Percentiles rank a stretch among this genome's conserved stretches.
Conservation (phyloP, 306 rosid species). For the Vachellia collinsii region DNA sequence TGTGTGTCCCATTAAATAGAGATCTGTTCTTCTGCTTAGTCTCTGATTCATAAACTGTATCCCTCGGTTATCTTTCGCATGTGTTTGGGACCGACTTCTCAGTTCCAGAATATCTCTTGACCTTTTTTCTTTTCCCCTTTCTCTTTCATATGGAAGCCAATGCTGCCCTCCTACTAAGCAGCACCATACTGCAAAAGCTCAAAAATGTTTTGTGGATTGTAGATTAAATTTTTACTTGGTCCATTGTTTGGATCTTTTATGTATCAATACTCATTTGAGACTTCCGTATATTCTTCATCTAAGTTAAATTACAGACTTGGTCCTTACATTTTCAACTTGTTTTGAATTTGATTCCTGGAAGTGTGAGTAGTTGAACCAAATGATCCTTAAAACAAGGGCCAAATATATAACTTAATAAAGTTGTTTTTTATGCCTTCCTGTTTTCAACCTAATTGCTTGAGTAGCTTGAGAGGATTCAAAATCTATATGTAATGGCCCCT, state of each 20-base stretch:
- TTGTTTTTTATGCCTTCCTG: neutral
- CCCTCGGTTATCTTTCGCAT: slow-evolving; percentile 29
- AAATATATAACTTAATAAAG: neutral
- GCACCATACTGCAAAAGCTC: neutral
- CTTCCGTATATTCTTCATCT: neutral
- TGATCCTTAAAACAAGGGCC: neutral
- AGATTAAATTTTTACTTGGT: neutral
- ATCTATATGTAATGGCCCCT: slow-evolving; percentile 7
- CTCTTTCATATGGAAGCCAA: neutral
- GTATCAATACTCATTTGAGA: neutral
- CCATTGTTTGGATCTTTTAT: neutral
- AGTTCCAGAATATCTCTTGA: neutral
- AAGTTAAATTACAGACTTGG: neutral
- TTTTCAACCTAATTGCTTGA: neutral
- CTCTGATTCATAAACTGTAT: slow-evolving; percentile 11
- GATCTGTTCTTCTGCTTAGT: slow-evolving; percentile 31
- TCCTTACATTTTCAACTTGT: neutral
- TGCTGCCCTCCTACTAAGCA: neutral
- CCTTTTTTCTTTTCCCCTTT: neutral
- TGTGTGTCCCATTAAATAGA: neutral
- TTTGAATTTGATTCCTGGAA: neutral
- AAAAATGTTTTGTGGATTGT: neutral
- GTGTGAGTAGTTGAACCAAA: neutral
- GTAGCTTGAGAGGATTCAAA: slow-evolving; percentile 18
- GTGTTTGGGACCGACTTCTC: neutral